phyloP scores from a whole-genome alignment of 257 asterid genomes.

The Capsicum baccatum region DNA sequence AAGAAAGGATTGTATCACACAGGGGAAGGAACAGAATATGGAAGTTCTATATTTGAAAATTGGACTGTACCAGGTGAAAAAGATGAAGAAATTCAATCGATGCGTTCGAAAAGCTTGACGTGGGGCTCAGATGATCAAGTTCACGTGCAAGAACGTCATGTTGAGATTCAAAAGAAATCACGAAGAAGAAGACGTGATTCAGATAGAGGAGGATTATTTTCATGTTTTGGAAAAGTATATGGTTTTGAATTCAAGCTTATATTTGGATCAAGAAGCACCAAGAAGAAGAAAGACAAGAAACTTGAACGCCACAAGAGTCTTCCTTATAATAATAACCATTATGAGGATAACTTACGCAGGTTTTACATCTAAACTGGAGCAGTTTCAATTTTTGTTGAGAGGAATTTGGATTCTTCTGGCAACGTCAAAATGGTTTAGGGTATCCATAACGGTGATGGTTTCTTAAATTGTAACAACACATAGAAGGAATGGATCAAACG shows the following conservation, averaged over 20 bases:
- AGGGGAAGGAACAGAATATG: conserved; percentile 39
- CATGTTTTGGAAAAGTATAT: conserved; percentile 61
- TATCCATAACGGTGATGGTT: background rate
- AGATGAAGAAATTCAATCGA: conserved; percentile 26
- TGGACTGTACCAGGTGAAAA: conserved; percentile 55
- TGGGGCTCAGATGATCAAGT: conserved; percentile 43
- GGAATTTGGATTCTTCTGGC: background rate
- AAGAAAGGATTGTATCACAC: conserved; percentile 53
- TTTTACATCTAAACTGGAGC: conserved; percentile 27
- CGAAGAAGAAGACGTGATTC: conserved; percentile 34
- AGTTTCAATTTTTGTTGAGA: background rate
- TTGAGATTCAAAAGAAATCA: conserved; percentile 3
- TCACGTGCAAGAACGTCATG: conserved; percentile 22
- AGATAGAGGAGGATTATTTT: conserved; percentile 52
- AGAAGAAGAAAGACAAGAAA: conserved; percentile 35
- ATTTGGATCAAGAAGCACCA: conserved; percentile 58
- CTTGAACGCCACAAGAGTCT: conserved; percentile 17
- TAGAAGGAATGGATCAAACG: background rate
- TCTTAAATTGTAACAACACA: background rate
- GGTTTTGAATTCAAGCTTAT: conserved; percentile 63
- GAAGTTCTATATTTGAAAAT: conserved; percentile 71
- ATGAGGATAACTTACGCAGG: conserved; percentile 34
- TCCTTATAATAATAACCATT: conserved; percentile 22
- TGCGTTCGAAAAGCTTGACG: conserved; percentile 27
- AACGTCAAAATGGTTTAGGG: conserved; percentile 7